A percentile compares a stretch with the other conserved stretches of the same genome.
These are phyloP conservation scores for Colletotrichum trifolii DNA, from an alignment of 2,329 filamentous ascomycete species.

Conservation along the genomic window DNA sequence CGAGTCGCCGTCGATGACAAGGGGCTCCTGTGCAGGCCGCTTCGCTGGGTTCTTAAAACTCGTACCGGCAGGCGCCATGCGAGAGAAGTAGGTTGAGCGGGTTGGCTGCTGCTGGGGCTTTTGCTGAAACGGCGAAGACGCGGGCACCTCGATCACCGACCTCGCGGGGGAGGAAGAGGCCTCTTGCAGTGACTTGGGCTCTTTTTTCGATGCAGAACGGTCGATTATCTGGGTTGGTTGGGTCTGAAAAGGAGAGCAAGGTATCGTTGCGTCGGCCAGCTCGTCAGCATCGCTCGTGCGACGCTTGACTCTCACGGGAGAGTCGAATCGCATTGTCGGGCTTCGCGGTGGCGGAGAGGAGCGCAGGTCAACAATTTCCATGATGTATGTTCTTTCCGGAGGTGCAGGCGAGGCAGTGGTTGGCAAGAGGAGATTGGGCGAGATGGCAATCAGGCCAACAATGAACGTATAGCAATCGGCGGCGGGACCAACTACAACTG, in stretches of 20 bases:
- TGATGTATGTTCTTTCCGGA: neutral
- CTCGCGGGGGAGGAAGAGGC: constrained; percentile 54
- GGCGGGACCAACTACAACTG: neutral
- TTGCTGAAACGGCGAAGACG: constrained; percentile 80
- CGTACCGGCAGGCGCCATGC: constrained; percentile 83
- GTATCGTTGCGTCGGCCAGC: constrained; percentile 57
- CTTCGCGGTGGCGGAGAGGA: constrained; percentile 27
- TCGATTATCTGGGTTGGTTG: constrained; percentile 61
- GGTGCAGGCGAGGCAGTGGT: neutral
- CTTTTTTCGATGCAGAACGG: constrained; percentile 48
- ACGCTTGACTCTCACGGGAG: constrained; percentile 15
- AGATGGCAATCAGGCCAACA: constrained; percentile 3
- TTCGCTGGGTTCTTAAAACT: constrained; percentile 66
- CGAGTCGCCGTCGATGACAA: constrained; percentile 57
- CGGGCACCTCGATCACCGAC: constrained; percentile 78
- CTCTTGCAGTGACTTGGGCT: constrained; percentile 39
- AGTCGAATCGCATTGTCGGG: constrained; percentile 1
- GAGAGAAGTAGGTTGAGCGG: constrained; percentile 49
- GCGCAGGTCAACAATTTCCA: constrained; percentile 24
- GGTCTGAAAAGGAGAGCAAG: constrained; percentile 55
- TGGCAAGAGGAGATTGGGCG: neutral
- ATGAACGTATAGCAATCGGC: constrained; percentile 9
- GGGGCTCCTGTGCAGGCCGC: constrained; percentile 52
- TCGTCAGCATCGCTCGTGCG: constrained; percentile 55
- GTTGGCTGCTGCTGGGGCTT: constrained; percentile 33